phyloP scores from a whole-genome alignment of 2,329 filamentous ascomycete genomes.

The Penicillium janthinellum region DNA sequence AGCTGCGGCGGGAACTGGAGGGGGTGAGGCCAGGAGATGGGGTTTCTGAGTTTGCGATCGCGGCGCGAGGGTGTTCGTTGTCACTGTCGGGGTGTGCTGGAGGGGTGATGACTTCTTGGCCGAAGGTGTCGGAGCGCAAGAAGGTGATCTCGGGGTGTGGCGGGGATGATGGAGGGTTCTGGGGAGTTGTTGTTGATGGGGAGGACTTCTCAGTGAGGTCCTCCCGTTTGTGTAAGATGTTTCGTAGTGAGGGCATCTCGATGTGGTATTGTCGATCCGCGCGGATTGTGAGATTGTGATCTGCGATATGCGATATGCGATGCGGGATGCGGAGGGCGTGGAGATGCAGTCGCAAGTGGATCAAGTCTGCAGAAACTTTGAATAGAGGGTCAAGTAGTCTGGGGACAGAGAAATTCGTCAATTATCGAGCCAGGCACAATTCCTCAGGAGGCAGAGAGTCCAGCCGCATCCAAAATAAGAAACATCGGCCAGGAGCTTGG shows the following conservation, averaged over 20 bases:
- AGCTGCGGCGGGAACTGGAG: slow-evolving; percentile 37
- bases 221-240: slow-evolving; percentile 65
- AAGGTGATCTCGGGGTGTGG: slow-evolving; percentile 74
- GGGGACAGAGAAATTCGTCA: slow-evolving; percentile 1
- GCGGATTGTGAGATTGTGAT: background rate
- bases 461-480: slow-evolving; percentile 12
- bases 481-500: slow-evolving; percentile 6
- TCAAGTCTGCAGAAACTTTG: too few relatives aligned
- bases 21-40: slow-evolving; percentile 18
- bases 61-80: slow-evolving; percentile 39
- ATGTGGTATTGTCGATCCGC: background rate
- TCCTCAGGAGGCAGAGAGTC: background rate
- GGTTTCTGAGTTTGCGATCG: slow-evolving; percentile 9
- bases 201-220: slow-evolving; percentile 43
- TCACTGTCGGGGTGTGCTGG: slow-evolving; percentile 52
- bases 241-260: slow-evolving; percentile 59
- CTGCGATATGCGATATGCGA: slow-evolving; percentile 8
- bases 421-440: background rate
- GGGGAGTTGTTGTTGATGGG: slow-evolving; percentile 45
- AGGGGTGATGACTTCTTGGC: slow-evolving; percentile 75
- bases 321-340: slow-evolving; percentile 1
- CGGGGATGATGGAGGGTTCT: slow-evolving; percentile 41
- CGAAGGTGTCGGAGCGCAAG: slow-evolving; percentile 78
- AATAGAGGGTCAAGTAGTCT: background rate
- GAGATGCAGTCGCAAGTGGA: background rate